Base-by-base conservation (phyloP, 495 filamentous ascomycete species). In the Haplographium delicatum region DNA sequence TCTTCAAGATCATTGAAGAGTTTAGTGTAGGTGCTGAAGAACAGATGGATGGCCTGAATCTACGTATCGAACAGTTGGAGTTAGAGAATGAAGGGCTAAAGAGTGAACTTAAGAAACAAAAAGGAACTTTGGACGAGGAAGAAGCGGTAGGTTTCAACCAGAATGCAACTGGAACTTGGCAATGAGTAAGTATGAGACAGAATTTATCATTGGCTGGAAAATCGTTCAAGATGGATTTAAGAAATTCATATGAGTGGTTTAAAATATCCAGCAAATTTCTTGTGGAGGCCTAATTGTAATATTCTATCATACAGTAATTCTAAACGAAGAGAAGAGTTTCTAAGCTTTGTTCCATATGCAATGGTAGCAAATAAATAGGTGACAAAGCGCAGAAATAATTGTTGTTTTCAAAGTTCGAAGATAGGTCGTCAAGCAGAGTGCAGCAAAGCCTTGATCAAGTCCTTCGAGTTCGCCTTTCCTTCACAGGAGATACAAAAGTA, bases 1-100 rank as follows among this genome's bases (percentile, higher is more conserved):
- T 88, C 27, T 76, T 85, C 57, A 82, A 85, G 67, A 83, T 85
- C 44, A 70, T 81, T 13, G 79, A 85, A 45, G 81, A 84, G 64
- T 65, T 84, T 41, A 73, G 72, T 23, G 70, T 78, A n/a, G 79
- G 74, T 4, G 77, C 74, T 24, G 63, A 72, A 27, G 80, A 84
- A 63, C 67, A 74, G 53, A 68, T 76, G 65, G 72, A 74, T 35
- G 58, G 58, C 4, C 64, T 78, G 18, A 58, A 67, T 22, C 51
- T 68, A 35, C 58, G 60, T 5, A 62, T 78, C 11, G 64, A 71
- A 31, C 58, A 64, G 24, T 58, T 78, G 28, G 70, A 76, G 54
- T 56, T 45, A 28, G 71, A 76, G 57, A 79, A 78, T 60, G 49
- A 54, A 1, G 59, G 60, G n/a, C 60, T 79, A 34, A 71, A 63